Conservation (phyloP, 2,329 filamentous ascomycete species). For the Bipolaris oryzae region DNA sequence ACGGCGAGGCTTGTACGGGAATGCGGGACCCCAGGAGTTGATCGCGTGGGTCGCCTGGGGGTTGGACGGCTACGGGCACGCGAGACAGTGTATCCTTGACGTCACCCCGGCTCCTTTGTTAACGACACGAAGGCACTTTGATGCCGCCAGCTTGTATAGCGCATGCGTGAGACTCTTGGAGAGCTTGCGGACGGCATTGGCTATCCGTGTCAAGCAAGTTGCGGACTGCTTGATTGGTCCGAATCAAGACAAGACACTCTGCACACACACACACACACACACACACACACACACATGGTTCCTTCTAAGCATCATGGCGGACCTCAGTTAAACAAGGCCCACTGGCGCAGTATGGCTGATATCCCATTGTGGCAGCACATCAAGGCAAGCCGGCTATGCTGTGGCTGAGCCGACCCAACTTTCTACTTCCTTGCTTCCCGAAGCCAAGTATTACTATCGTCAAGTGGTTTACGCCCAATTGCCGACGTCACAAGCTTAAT, state of each 20-base stretch:
- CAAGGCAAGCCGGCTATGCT: constrained; percentile 3
- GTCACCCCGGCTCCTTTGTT: constrained; percentile 5
- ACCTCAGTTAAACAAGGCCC: not conserved
- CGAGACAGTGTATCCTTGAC: constrained; percentile 9
- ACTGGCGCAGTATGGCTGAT: not conserved
- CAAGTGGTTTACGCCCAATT: not conserved
- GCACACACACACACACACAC: no score
- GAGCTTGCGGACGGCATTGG: not conserved
- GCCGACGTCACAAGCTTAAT: constrained; percentile 1
- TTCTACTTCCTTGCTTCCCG: not conserved
- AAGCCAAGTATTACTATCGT: constrained; percentile 1
- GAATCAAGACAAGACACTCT: not conserved
- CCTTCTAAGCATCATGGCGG: not conserved
- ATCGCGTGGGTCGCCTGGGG: constrained; percentile 2
- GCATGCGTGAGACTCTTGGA: not conserved
- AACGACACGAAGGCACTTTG: not conserved
- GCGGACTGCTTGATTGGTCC: not conserved
- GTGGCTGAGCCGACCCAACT: constrained; percentile 6
- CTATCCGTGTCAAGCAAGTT: not conserved
- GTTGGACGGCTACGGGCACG: not conserved
- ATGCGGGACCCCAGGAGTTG: not conserved
- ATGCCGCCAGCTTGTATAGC: not conserved
- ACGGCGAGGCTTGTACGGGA: constrained; percentile 5
- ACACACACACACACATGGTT: not conserved
- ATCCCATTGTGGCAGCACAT: not conserved